Evolutionary conservation across 306 rosid genomes (phyloP), one percentile per base, ranked within the genome.

Genomic region (Castanea crenata): DNA sequence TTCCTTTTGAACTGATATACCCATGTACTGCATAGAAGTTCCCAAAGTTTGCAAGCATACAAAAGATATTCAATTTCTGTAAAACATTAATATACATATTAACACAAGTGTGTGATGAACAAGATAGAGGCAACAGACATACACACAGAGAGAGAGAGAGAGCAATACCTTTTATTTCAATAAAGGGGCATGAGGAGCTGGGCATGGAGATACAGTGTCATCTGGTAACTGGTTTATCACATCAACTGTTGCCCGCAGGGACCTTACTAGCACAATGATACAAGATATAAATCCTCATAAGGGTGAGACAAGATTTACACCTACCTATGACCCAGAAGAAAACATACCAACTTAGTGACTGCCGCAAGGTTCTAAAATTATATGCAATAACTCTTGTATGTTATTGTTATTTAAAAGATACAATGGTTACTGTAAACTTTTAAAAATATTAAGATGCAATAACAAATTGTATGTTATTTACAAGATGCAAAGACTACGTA

Each of bases 171-270:
- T 83, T 86, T 85, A 93, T 88, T 86, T 91, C 83, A 93, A 86
- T 12, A 63, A 85, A 59, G 99, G 99, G 76, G 94, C 91, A 78
- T 90, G 88, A 62, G 94, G 97, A 63, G 98, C 90, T 19, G 98
- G 98, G 89, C 98, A 95, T 41, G 98, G 96, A 69, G 94, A 89
- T 76, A 91, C 78, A 74, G 89, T 91, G 78, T 83, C 72, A 86
- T 90, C 97, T 41, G 99, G 99, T 79, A 95, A 80, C 87, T 88
- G 90, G 81, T 81, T 62, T 67, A 91, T 91, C 81, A 92, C 77
- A 81, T 89, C 91, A 46, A 74, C 46, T 19, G 89, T 83, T 52
- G 88, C 92, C 83, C 85, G 83, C 89, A 91, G 89, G 86, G n/a
- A n/a, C n/a, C n/a, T n/a, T n/a, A n/a, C n/a, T n/a, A n/a, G n/a